These are phyloP conservation scores for Fusarium sp. DNA, from an alignment of 2,329 filamentous ascomycete species.

Conservation along the genomic window DNA sequence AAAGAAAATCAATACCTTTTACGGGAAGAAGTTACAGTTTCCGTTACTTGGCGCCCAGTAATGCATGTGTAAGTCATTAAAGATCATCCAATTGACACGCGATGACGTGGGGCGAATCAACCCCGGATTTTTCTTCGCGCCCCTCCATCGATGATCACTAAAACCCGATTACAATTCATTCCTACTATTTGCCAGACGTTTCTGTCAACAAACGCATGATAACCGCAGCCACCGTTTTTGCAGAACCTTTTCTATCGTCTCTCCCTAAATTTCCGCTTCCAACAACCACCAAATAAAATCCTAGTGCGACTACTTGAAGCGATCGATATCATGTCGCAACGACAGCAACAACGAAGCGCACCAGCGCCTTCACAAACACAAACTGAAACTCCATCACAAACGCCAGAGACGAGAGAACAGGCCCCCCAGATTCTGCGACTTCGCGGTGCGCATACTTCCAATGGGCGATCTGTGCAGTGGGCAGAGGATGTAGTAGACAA, in stretches of 20 bases:
- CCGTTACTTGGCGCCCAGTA: background rate
- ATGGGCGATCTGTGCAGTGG: slow-evolving; percentile 82
- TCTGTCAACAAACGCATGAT: slow-evolving; percentile 30
- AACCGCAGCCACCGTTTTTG: background rate
- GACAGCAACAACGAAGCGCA: slow-evolving; percentile 43
- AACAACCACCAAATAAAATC: background rate
- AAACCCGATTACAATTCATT: slow-evolving; percentile 24
- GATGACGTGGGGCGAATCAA: slow-evolving; percentile 38
- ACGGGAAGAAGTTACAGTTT: background rate
- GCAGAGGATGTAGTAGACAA: slow-evolving; percentile 94
- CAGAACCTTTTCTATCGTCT: background rate
- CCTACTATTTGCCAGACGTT: slow-evolving; percentile 21
- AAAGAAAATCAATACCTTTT: background rate
- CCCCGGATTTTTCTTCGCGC: slow-evolving; percentile 31
- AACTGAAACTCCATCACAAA: slow-evolving; percentile 46
- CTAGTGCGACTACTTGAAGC: background rate
- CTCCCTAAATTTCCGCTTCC: background rate
- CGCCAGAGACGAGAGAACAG: slow-evolving; percentile 44
- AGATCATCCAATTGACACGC: slow-evolving; percentile 15
- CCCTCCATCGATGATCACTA: slow-evolving; percentile 31
- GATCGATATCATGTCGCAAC: slow-evolving; percentile 48
- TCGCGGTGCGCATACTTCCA: slow-evolving; percentile 59
- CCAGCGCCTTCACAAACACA: slow-evolving; percentile 52
- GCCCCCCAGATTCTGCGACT: slow-evolving; percentile 61
- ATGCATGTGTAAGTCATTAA: background rate